Percentiles rank a stretch among this genome's conserved stretches.
Evolutionary conservation across 2,329 filamentous ascomycete species (phyloP).

Genomic region (Biscogniauxia sp.): DNA sequence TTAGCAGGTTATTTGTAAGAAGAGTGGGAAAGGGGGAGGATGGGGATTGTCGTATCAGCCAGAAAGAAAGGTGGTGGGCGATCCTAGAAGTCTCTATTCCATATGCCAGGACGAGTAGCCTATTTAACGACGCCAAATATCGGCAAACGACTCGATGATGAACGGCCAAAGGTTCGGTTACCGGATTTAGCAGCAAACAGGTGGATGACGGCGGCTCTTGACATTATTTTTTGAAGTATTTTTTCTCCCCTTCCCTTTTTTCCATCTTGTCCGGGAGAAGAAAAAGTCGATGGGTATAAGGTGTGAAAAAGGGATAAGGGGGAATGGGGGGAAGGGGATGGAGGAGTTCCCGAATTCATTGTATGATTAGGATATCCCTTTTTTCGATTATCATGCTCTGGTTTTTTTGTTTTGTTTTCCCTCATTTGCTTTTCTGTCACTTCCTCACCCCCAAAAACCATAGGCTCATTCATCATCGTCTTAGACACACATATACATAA

Average conservation of each 20-base stretch:
- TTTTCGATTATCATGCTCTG: conserved; percentile 6
- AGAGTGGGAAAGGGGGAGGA: not conserved
- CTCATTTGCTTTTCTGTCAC: not conserved
- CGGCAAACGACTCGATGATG: conserved; percentile 18
- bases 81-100: not conserved
- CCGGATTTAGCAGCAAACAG: conserved; percentile 9
- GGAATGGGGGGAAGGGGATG: conserved; percentile 14
- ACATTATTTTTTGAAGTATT: not conserved
- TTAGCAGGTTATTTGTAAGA: not conserved
- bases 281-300: too few relatives aligned
- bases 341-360: conserved; percentile 12
- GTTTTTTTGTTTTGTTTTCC: too few relatives aligned
- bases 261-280: conserved; percentile 7
- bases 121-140: conserved; percentile 3
- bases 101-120: not conserved
- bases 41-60: not conserved
- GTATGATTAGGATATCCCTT: conserved; percentile 43
- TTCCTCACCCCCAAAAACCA: not conserved
- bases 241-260: conserved; percentile 5
- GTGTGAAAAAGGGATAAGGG: conserved; percentile 19
- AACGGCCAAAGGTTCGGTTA: conserved; percentile 15
- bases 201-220: not conserved
- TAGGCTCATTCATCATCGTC: not conserved
- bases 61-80: not conserved
- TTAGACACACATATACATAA: not conserved